Base-by-base conservation (phyloP, 2,329 filamentous ascomycete genomes). In the Stachybotrys chartarum region DNA sequence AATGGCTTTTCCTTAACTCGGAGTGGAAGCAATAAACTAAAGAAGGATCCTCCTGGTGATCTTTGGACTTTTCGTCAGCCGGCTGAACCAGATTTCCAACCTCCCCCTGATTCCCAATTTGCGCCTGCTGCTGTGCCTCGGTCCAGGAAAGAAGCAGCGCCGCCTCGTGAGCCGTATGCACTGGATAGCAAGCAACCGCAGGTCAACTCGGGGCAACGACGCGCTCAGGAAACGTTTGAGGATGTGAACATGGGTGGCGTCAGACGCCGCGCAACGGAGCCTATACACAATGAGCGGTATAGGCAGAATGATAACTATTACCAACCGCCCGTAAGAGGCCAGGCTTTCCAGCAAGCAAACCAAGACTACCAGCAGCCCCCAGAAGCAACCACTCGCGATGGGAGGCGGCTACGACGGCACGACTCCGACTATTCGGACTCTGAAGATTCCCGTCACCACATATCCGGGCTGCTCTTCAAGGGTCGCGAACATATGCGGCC, bases 1-100 rank as follows among this genome's bases (percentile, higher is more conserved):
- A 68, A 68, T 31, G 68, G 70, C 45, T 70, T 74, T 52, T 69
- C 73, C 56, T 60, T 77, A 39, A 65, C 70, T 8, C 75, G 79
- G 52, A 79, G 69, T 55, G 77, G 72, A n/a, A 85, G 81, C 61
- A 83, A 83, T 60, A 85, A 81, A 63, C 69, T 84, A 42, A 78
- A 73, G 63, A 85, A 85, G 58, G 76, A 81, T 2, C 81, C 79
- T 1, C 80, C 82, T 1, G 72, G 68, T n/a, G 80, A 84, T 51
- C 68, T 73, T 1, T 77, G 75, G 73, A 73, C 75, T 59, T 69
- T 67, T 52, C 66, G 67, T 30, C 72, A 76, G 42, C 45, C 45
- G 3, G 4, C 18, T 17, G 45, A 47, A 8, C 45, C 7, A 17
- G 10, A 10, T 3, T n/a, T 24, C 8, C 45, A 47, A 3, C 45